These are phyloP conservation scores for Solanum etuberosum DNA, from an alignment of 257 asterid genomes.

Conservation along the genomic window DNA sequence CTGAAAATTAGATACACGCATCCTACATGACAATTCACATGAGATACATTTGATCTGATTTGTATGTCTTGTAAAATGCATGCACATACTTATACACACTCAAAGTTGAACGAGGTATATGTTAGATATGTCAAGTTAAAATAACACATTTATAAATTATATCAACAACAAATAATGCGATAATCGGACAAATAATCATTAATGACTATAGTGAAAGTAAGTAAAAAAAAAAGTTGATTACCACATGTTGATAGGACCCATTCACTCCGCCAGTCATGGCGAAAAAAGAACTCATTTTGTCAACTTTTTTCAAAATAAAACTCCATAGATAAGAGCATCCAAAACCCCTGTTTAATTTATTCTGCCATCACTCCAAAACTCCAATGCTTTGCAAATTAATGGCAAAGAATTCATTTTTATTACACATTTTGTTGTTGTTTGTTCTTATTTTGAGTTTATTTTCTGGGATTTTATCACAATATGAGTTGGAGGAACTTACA, in stretches of 20 bases:
- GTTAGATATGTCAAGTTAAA: not conserved
- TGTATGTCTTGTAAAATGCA: not conserved
- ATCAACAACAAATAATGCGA: not conserved
- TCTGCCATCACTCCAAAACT: not conserved
- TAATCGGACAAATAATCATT: not conserved
- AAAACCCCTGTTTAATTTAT: not conserved
- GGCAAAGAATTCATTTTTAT: slow-evolving; percentile 13
- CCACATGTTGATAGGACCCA: slow-evolving; percentile 18
- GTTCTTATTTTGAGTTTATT: not conserved
- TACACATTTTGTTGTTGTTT: slow-evolving; percentile 8
- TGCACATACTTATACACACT: rapidly evolving
- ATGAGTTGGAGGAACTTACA: slow-evolving; percentile 41
- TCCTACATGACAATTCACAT: rapidly evolving
- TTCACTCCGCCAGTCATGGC: slow-evolving; percentile 42
- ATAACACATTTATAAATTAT: not conserved
- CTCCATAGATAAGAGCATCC: not conserved
- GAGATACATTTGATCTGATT: rapidly evolving
- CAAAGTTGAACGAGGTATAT: not conserved
- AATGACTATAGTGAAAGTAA: not conserved
- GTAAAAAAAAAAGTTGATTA: not conserved
- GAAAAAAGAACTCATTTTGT: slow-evolving; percentile 15
- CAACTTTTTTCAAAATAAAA: not conserved
- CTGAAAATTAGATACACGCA: rapidly evolving
- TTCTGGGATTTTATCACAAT: slow-evolving; percentile 14
- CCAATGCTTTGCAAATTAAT: slow-evolving; percentile 5